A percentile compares a stretch with the other conserved stretches of the same genome.
These are phyloP conservation scores for Hypoxylon sp. DNA, from an alignment of 2,329 filamentous ascomycete species.

Conservation along the genomic window DNA sequence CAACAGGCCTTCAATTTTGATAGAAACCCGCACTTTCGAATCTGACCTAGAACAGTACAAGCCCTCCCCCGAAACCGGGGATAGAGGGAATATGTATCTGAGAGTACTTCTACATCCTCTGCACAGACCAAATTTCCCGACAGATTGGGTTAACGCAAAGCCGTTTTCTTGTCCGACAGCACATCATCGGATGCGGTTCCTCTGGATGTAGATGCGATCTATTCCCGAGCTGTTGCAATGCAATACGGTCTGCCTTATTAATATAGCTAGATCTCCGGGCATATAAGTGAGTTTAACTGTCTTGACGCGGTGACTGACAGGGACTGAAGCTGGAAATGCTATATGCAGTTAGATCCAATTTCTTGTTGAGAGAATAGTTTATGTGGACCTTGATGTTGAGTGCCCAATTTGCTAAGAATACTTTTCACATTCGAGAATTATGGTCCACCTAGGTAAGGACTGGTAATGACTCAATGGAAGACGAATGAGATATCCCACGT, in stretches of 20 bases:
- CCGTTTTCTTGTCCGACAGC: slow-evolving; percentile 12
- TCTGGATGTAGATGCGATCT: background rate
- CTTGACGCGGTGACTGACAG: background rate
- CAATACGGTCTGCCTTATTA: background rate
- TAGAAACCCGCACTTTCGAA: slow-evolving; percentile 16
- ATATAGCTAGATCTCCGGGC: background rate
- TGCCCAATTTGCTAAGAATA: background rate
- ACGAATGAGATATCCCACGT: slow-evolving; percentile 10
- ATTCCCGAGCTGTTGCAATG: background rate
- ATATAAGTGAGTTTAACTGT: background rate
- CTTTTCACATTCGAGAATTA: background rate
- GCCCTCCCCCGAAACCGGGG: slow-evolving; percentile 33
- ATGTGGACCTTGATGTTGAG: background rate
- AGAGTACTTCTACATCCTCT: slow-evolving; percentile 28
- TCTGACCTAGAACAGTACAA: slow-evolving; percentile 33
- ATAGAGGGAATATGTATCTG: slow-evolving; percentile 22
- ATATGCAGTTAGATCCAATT: background rate
- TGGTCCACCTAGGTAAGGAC: background rate
- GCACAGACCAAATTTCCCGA: slow-evolving; percentile 29
- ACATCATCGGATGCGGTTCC: background rate
- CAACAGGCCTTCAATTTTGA: slow-evolving; percentile 23
- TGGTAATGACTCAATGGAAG: background rate
- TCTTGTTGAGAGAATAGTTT: background rate
- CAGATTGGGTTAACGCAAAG: slow-evolving; percentile 26
- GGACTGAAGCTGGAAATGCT: too few relatives aligned